Evolutionary conservation across 2,329 filamentous ascomycete species (phyloP), one percentile per base, ranked within the genome.

Genomic region (Lasiodiplodia citricola): DNA sequence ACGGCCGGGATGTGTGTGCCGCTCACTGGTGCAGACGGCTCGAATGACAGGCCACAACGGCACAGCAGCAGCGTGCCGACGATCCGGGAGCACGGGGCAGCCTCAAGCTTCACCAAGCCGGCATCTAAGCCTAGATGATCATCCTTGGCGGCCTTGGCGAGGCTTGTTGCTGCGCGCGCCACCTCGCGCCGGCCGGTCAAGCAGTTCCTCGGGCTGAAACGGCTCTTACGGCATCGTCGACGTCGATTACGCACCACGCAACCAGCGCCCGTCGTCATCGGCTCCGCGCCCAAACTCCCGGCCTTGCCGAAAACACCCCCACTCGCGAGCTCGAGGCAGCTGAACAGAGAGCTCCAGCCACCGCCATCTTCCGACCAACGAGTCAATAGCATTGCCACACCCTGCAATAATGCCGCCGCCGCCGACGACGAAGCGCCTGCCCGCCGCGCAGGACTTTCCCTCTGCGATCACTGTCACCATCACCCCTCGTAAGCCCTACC

Each of bases 391-490:
- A 56, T 31, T 37, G 41, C 50, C 60, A 41, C 62, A 54, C 21
- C 21, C 47, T 6, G 25, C 35, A n/a, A 14, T 25, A 31, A 54
- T 25, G 51, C 4, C 50, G n/a, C n/a, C 5, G 28, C 25, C 52
- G 38, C 51, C 74, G 71, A 81, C 81, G 80, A 79, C 79, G 58
- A 78, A 81, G 66, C 81, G 82, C 67, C 76, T 84, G 56, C 83
- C 83, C 44, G 79, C 75, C 3, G 73, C 73, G 47, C 72, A 71
- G 18, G 83, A 85, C 74, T 85, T 85, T 64, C 76, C 82, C 11
- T 72, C 75, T 31, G 75, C 76, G 8, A 75, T 81, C 35, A 79
- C 75, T 54, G 73, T 85, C 52, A 79, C 75, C 69, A 80, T 85
- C 55, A 80, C 80, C 37, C 79, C 82, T 68, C 79, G 83, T 85